These are phyloP conservation scores for Ceriops zippeliana DNA, from an alignment of 345 rosid genomes.

Conservation along the genomic window DNA sequence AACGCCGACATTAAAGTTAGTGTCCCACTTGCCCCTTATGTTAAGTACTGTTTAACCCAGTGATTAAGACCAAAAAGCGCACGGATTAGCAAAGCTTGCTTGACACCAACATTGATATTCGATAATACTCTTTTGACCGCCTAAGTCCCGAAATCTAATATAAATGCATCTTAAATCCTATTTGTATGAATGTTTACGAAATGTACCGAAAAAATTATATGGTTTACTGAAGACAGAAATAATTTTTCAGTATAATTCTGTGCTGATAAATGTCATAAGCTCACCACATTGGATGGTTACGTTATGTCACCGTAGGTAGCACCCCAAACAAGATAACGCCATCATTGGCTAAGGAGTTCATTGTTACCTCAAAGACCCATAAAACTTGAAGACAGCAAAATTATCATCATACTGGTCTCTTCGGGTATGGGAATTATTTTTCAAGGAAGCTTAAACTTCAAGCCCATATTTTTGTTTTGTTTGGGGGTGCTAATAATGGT, in stretches of 20 bases:
- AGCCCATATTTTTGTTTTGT: background rate
- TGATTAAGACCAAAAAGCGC: conserved; percentile 18
- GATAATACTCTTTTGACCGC: too few species aligned
- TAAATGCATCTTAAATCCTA: too few species aligned
- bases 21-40: conserved; percentile 31
- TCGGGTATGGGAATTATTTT: conserved; percentile 15
- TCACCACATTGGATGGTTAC: too few species aligned
- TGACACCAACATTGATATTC: conserved; percentile 13
- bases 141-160: too few species aligned
- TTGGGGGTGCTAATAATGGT: background rate
- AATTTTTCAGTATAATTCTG: background rate
- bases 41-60: conserved; percentile 15
- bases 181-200: too few species aligned
- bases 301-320: too few species aligned
- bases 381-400: background rate
- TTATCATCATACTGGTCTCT: background rate
- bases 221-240: too few species aligned
- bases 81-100: conserved; percentile 4
- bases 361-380: background rate
- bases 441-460: background rate
- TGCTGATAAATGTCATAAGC: background rate
- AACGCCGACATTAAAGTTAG: conserved; percentile 26
- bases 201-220: too few species aligned
- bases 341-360: conserved; percentile 13
- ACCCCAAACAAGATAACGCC: conserved; percentile 19